Base-by-base conservation (phyloP, 2,329 filamentous ascomycete genomes). In the Alternaria atra region DNA sequence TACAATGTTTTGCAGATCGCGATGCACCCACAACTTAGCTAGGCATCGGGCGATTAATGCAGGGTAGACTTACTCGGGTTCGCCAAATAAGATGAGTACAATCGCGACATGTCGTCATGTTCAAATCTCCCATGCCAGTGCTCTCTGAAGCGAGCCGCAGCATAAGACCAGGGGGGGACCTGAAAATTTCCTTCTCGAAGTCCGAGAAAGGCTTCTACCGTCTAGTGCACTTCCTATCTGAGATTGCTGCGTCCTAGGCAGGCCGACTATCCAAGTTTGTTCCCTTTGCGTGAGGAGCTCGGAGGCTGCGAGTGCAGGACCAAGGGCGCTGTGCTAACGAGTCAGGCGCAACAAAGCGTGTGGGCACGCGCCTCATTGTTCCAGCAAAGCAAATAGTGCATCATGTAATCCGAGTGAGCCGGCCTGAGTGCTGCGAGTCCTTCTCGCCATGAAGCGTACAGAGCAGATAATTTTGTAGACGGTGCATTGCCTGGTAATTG, bases 91-190 rank as follows among this genome's bases (percentile, higher is more conserved):
- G 55, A 67, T 67, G 60, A 64, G 44, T 52, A 44, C 42, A 54
- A 60, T 27, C 42, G 47, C 29, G 40, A 17, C 39, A 69, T 68
- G 66, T 64, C 66, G 65, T 68, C 66, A 70, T 66, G 55, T 44
- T 55, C 60, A 25, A 65, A 66, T 68, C 57, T 64, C 58, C 50
- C 47, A 46, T 55, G 52, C 48, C 59, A 43, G 60, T 57, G 57
- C 51, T 56, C 34, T 44, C 20, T 39, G 48, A 35, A 48, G 55
- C 44, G 40, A 57, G 56, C 58, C 56, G 67, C 17, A 50, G 56
- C 47, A 54, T 63, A 43, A 57, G 51, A 62, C 63, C 44, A 48
- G 50, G 60, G 51, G 47, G 44, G 27, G 47, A 17, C 32, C 44
- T 51, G 42, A 27, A 42, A 35, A 50, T 35, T 50, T 50, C 30